phyloP scores from a whole-genome alignment of 805 yeast genomes.

The Wickerhamomyces bisporus region DNA sequence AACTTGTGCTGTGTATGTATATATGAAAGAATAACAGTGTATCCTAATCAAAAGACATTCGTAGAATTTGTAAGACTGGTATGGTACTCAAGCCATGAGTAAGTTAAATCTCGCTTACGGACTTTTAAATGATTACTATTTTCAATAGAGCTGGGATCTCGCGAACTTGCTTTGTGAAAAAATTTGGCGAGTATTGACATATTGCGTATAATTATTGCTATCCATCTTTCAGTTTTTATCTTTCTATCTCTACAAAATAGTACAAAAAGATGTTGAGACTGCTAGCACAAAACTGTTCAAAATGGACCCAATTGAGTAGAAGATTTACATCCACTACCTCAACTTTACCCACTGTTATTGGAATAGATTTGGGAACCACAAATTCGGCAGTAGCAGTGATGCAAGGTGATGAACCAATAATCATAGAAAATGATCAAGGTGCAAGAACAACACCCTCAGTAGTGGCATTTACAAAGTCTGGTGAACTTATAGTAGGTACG shows the following conservation, averaged over 20 bases:
- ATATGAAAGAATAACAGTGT: no score
- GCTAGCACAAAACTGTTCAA: neutral
- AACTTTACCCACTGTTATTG: conserved; percentile 41
- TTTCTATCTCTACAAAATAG: neutral
- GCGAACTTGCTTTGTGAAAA: no score
- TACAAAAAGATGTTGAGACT: neutral
- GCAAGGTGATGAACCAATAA: conserved; percentile 56
- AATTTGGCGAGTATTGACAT: neutral
- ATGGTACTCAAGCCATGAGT: no score
- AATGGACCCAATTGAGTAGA: neutral
- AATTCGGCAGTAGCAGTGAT: conserved; percentile 81
- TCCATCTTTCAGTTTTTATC: neutral
- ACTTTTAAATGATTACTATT: no score
- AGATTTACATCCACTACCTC: neutral
- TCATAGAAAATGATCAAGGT: conserved; percentile 75
- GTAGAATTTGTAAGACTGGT: no score
- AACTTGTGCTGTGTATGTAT: no score
- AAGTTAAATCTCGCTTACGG: no score
- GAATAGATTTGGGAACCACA: conserved; percentile 83
- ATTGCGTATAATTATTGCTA: no score
- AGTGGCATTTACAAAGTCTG: conserved; percentile 54
- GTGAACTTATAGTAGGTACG: conserved; percentile 51
- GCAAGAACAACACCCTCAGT: conserved; percentile 76
- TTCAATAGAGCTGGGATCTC: no score
- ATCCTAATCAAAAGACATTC: no score